A percentile compares a stretch with the other conserved stretches of the same genome.
Evolutionary conservation across 2,329 filamentous ascomycete species (phyloP).

Genomic region (Orbilia ellipsospora): DNA sequence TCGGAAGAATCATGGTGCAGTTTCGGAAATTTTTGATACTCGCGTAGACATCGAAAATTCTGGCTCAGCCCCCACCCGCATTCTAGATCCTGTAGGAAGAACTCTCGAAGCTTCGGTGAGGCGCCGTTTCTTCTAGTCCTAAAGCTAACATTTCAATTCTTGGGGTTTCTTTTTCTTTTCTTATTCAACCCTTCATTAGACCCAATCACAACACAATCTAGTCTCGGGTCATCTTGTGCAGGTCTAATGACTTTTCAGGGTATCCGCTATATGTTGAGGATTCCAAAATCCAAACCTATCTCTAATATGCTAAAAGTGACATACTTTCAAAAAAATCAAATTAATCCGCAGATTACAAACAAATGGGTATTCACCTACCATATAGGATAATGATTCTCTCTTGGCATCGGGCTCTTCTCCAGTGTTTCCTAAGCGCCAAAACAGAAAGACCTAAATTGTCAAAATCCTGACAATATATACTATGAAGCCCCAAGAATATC

Average conservation of each 20-base stretch:
- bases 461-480: neutral
- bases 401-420: too few relatives aligned
- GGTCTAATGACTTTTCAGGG: too few relatives aligned
- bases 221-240: too few relatives aligned
- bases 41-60: neutral
- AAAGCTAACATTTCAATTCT: neutral
- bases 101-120: slow-evolving; percentile 10
- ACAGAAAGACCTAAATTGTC: neutral
- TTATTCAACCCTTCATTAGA: neutral
- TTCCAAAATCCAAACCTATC: too few relatives aligned
- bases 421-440: neutral
- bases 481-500: neutral
- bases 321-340: too few relatives aligned
- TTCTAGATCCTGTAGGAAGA: slow-evolving; percentile 32
- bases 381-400: too few relatives aligned
- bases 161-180: neutral
- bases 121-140: neutral
- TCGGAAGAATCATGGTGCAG: slow-evolving; percentile 8
- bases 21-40: slow-evolving; percentile 51
- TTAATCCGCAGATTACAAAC: too few relatives aligned
- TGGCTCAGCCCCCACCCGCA: slow-evolving; percentile 8
- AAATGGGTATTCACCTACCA: too few relatives aligned
- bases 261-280: too few relatives aligned
- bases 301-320: too few relatives aligned
- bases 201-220: neutral